phyloP scores from a whole-genome alignment of 2,329 filamentous ascomycete species.

The Dothistroma pini region DNA sequence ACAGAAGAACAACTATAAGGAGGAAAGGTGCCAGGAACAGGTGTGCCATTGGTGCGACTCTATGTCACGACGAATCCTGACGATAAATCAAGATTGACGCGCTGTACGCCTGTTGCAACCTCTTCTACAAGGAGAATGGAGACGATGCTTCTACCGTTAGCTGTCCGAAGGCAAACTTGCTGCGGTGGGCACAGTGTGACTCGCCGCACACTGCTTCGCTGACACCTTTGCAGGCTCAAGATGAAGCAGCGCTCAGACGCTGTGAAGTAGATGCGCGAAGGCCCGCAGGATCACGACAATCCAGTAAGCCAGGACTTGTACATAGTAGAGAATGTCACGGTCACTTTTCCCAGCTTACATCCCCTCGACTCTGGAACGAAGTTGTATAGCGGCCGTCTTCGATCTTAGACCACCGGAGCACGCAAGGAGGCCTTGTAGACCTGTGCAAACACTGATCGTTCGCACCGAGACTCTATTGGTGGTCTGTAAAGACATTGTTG shows the following conservation, averaged over 20 bases:
- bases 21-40: constrained; percentile 70
- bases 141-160: constrained; percentile 72
- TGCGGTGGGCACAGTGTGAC: constrained; percentile 47
- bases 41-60: constrained; percentile 27
- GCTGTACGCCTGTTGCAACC: constrained; percentile 88
- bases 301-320: neutral
- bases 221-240: constrained; percentile 57
- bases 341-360: constrained; percentile 40
- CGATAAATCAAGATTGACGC: constrained; percentile 63
- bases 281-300: neutral
- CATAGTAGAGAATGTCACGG: constrained; percentile 34
- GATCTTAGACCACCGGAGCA: constrained; percentile 97
- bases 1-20: constrained; percentile 77
- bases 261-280: constrained; percentile 16
- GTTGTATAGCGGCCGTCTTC: constrained; percentile 55
- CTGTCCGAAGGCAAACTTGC: constrained; percentile 77
- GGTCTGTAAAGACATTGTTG: constrained; percentile 74
- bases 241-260: constrained; percentile 68
- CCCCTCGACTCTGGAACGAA: constrained; percentile 44
- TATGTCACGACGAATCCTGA: neutral
- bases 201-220: neutral
- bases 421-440: constrained; percentile 72
- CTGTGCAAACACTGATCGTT: constrained; percentile 91
- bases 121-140: constrained; percentile 78
- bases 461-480: constrained; percentile 99